Percentiles rank a stretch among this genome's conserved stretches.
Conservation (phyloP, 2,329 filamentous ascomycete species). For the Penicillium sp. region DNA sequence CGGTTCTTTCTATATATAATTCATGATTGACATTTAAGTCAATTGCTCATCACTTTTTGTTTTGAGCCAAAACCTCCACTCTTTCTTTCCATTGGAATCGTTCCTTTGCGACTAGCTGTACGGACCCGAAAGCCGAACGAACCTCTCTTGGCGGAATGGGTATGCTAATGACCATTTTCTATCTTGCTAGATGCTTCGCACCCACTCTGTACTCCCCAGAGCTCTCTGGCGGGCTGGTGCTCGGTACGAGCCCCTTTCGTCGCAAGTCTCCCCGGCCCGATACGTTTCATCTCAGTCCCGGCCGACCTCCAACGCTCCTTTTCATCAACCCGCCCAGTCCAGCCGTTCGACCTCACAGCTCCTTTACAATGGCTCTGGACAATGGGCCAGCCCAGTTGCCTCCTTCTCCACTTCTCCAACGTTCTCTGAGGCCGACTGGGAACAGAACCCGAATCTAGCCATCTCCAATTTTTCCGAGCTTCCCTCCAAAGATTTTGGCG, state of each 20-base stretch:
- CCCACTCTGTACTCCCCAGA: constrained; percentile 16
- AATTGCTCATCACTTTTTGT: constrained; percentile 12
- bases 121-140: constrained; percentile 9
- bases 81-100: constrained; percentile 13
- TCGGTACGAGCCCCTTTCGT: constrained; percentile 13
- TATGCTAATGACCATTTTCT: constrained; percentile 8
- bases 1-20: constrained; percentile 9
- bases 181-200: constrained; percentile 18
- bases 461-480: constrained; percentile 71
- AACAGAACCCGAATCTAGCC: constrained; percentile 64
- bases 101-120: constrained; percentile 30
- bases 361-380: constrained; percentile 13
- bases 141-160: constrained; percentile 3
- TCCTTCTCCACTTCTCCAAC: constrained; percentile 31
- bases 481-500: constrained; percentile 74
- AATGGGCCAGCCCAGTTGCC: constrained; percentile 16
- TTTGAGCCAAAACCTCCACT: constrained; percentile 23
- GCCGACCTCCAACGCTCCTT: constrained; percentile 16
- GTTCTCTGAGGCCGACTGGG: constrained; percentile 55
- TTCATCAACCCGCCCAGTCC: constrained; percentile 11
- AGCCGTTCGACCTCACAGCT: constrained; percentile 14
- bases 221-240: constrained; percentile 20
- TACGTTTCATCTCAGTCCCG: constrained; percentile 27
- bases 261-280: constrained; percentile 19
- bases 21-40: constrained; percentile 21